Percentiles rank a stretch among this genome's conserved stretches.
phyloP scores from a whole-genome alignment of 306 rosid genomes.

The Dryas octopetala region DNA sequence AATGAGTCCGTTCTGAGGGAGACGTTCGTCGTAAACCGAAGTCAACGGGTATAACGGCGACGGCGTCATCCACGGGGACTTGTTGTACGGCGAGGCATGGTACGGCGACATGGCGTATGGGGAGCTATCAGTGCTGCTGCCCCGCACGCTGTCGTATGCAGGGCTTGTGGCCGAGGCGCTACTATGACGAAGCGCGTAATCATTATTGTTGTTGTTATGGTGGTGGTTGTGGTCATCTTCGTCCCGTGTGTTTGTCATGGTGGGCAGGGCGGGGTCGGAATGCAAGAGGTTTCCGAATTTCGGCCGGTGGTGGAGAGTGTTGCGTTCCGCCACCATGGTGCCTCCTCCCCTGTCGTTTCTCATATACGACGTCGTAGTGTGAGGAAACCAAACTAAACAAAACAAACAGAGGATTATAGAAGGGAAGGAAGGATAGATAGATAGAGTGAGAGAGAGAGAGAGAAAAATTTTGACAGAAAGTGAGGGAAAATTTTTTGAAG shows the following conservation, averaged over 20 bases:
- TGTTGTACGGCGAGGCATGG: constrained; percentile 52
- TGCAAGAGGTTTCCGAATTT: constrained; percentile 49
- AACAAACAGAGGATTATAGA: neutral
- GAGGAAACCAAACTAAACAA: neutral
- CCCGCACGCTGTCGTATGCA: neutral
- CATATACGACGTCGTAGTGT: constrained; percentile 27
- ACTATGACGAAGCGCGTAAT: constrained; percentile 24
- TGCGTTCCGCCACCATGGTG: constrained; percentile 40
- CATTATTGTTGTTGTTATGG: neutral
- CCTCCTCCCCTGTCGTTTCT: constrained; percentile 42
- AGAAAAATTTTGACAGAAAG: neutral
- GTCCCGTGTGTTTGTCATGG: neutral
- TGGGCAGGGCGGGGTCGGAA: constrained; percentile 44
- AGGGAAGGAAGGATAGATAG: neutral
- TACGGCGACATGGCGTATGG: constrained; percentile 70
- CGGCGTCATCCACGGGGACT: constrained; percentile 69
- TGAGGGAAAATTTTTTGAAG: neutral
- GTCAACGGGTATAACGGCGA: constrained; percentile 13
- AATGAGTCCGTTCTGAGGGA: constrained; percentile 44
- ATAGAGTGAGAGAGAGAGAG: neutral
- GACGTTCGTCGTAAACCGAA: constrained; percentile 16
- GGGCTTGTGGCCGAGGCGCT: constrained; percentile 27
- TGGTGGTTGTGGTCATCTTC: neutral
- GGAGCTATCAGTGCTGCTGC: constrained; percentile 38
- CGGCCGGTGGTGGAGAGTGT: constrained; percentile 28